Evolutionary conservation across 768 basidiomycete species (phyloP).

Genomic region (Leccinum imitatum): DNA sequence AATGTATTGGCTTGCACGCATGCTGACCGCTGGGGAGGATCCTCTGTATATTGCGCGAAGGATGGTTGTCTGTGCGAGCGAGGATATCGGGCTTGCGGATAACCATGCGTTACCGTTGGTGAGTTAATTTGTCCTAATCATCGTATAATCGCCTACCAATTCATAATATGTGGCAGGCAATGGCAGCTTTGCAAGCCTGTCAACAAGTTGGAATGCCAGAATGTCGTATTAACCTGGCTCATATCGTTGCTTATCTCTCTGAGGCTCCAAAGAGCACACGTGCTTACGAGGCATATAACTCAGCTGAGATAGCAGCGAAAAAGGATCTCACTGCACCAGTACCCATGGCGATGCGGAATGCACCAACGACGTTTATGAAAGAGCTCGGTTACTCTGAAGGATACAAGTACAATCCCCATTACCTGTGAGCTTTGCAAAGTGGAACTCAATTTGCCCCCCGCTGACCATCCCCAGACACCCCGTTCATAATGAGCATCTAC

Average conservation of each 20-base stretch:
- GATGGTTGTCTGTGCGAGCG: constrained; percentile 78
- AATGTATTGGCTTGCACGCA: constrained; percentile 85
- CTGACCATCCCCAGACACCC: constrained; percentile 49
- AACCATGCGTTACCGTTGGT: constrained; percentile 73
- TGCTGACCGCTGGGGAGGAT: constrained; percentile 80
- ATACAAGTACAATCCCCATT: constrained; percentile 65
- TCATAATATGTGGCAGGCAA: constrained; percentile 46
- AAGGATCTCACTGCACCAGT: constrained; percentile 54
- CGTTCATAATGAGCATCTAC: constrained; percentile 63
- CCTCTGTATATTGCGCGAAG: constrained; percentile 73
- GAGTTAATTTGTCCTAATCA: constrained; percentile 15
- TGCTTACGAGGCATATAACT: constrained; percentile 73
- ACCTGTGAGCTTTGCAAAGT: constrained; percentile 37
- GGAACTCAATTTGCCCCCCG: background rate
- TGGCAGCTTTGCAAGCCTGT: constrained; percentile 62
- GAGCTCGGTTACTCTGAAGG: constrained; percentile 64
- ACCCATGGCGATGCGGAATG: constrained; percentile 74
- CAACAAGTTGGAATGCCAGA: constrained; percentile 80
- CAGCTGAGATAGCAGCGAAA: constrained; percentile 62
- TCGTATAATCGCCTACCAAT: constrained; percentile 13
- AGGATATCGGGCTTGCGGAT: constrained; percentile 84
- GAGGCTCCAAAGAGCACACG: constrained; percentile 83
- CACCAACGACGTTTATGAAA: constrained; percentile 71
- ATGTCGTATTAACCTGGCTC: constrained; percentile 75
- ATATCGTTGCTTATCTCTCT: constrained; percentile 74